Conservation (phyloP, 495 filamentous ascomycete genomes). For the Acidomyces sp. region DNA sequence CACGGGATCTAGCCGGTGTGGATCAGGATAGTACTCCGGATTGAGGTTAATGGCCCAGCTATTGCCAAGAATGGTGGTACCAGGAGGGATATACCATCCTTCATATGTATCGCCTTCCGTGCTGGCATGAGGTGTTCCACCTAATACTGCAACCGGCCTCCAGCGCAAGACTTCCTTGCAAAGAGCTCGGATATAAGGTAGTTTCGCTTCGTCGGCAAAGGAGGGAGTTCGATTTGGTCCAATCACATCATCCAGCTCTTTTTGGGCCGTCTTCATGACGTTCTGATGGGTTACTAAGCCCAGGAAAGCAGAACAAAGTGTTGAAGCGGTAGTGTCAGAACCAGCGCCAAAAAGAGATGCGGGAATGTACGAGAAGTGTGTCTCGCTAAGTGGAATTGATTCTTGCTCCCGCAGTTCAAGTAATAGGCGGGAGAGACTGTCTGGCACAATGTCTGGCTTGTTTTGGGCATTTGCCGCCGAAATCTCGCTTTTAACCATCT, state of each 20-base stretch:
- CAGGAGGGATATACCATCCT: slow-evolving; percentile 30
- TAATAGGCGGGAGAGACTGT: slow-evolving; percentile 39
- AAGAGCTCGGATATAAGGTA: slow-evolving; percentile 39
- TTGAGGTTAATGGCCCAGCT: slow-evolving; percentile 54
- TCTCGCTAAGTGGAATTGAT: slow-evolving; percentile 36
- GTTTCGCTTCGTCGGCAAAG: slow-evolving; percentile 36
- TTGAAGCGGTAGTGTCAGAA: slow-evolving; percentile 51
- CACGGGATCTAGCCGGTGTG: slow-evolving; percentile 40
- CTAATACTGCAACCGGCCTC: slow-evolving; percentile 46
- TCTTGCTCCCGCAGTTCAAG: slow-evolving; percentile 35
- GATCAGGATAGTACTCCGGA: slow-evolving; percentile 42
- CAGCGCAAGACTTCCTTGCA: slow-evolving; percentile 50
- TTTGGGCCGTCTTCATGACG: slow-evolving; percentile 39
- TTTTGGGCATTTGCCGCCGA: slow-evolving; percentile 30
- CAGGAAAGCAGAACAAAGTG: slow-evolving; percentile 46
- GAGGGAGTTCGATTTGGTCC: slow-evolving; percentile 39
- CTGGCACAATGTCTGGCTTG: slow-evolving; percentile 26
- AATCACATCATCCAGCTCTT: slow-evolving; percentile 43
- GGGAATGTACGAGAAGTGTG: slow-evolving; percentile 45
- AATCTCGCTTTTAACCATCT: slow-evolving; percentile 40
- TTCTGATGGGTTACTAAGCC: slow-evolving; percentile 38
- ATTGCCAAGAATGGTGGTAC: slow-evolving; percentile 47
- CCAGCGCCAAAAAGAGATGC: slow-evolving; percentile 53
- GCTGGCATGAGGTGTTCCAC: slow-evolving; percentile 48
- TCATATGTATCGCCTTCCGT: slow-evolving; percentile 46